Percentiles rank a stretch among this genome's conserved stretches.
Conservation (phyloP, 495 filamentous ascomycete species). For the Aspergillus panamensis region DNA sequence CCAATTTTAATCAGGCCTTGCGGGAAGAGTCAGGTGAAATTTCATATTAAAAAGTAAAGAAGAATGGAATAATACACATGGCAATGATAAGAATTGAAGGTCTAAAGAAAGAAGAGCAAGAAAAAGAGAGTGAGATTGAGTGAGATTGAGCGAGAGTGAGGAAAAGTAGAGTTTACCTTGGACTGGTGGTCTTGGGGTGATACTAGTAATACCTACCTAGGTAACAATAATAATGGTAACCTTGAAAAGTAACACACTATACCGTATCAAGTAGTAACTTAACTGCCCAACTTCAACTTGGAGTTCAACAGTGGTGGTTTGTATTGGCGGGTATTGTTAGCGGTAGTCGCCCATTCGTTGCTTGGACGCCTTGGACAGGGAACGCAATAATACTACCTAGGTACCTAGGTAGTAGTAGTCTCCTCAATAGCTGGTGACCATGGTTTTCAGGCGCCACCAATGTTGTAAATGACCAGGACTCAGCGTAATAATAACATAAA, state of each 20-base stretch:
- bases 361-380: background rate
- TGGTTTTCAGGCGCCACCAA: background rate
- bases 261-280: background rate
- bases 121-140: conserved; percentile 44
- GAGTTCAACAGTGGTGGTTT: background rate
- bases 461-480: background rate
- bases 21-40: conserved; percentile 1
- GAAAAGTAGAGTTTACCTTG: too few relatives aligned
- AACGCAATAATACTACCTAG: background rate
- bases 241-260: background rate
- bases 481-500: background rate
- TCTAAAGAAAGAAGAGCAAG: conserved; percentile 25
- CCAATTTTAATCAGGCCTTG: conserved; percentile 14
- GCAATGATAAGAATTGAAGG: conserved; percentile 1
- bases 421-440: background rate
- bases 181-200: background rate
- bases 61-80: conserved; percentile 35
- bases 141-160: conserved; percentile 7
- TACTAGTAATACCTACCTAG: background rate
- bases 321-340: too few relatives aligned
- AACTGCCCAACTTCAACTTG: too few relatives aligned
- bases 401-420: too few relatives aligned
- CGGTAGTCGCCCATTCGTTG: conserved; percentile 12
- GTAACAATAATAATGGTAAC: conserved; percentile 7
- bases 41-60: conserved; percentile 11